phyloP scores from a whole-genome alignment of 306 rosid species.

The Boehmeria nivea region DNA sequence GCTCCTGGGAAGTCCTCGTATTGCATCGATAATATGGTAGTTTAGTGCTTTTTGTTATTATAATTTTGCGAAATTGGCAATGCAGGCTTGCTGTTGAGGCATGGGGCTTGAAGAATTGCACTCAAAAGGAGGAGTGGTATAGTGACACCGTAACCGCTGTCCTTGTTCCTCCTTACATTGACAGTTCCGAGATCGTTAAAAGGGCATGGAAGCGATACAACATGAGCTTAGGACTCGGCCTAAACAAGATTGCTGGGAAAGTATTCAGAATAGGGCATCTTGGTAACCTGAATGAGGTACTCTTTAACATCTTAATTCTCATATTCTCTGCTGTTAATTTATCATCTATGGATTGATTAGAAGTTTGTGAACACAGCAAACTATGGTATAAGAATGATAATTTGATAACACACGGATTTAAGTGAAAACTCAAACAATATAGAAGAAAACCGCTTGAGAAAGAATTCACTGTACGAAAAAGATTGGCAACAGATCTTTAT shows the following conservation, averaged over 20 bases:
- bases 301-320: constrained; percentile 5
- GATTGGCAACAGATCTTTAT: too few relatives aligned
- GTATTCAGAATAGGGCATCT: constrained; percentile 99
- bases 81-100: constrained; percentile 97
- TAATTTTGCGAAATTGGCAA: not conserved
- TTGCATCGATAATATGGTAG: too few relatives aligned
- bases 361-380: too few relatives aligned
- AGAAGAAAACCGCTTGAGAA: too few relatives aligned
- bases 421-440: too few relatives aligned
- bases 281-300: constrained; percentile 92
- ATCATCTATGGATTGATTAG: too few relatives aligned
- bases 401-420: too few relatives aligned
- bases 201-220: constrained; percentile 95
- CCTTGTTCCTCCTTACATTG: constrained; percentile 82
- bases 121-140: constrained; percentile 86
- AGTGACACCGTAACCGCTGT: constrained; percentile 97
- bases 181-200: constrained; percentile 77
- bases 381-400: too few relatives aligned
- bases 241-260: constrained; percentile 93
- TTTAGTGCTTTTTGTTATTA: not conserved
- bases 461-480: too few relatives aligned
- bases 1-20: too few relatives aligned
- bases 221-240: constrained; percentile 89
- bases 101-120: constrained; percentile 99
- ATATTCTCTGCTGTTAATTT: not conserved